phyloP scores from a whole-genome alignment of 805 yeast genomes.

The Yarrowia porcina region DNA sequence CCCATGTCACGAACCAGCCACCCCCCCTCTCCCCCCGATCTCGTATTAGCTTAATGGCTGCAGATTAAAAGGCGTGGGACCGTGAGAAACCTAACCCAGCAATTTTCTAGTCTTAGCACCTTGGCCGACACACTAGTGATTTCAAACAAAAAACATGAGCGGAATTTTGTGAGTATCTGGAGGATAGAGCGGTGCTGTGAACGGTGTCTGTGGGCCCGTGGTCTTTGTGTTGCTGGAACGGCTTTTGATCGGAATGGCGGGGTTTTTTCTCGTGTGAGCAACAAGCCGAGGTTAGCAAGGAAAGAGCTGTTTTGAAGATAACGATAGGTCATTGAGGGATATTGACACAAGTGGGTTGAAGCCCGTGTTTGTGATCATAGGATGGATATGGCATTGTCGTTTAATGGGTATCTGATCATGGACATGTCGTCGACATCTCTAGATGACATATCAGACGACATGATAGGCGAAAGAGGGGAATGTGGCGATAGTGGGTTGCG shows the following conservation, averaged over 20 bases:
- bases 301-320: too few relatives aligned
- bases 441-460: neutral
- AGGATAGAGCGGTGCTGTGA: neutral
- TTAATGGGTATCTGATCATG: neutral
- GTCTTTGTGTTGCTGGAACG: neutral
- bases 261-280: neutral
- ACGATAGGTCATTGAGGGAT: neutral
- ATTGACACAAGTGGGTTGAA: neutral
- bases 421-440: neutral
- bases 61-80: conserved; percentile 2
- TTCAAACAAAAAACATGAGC: neutral
- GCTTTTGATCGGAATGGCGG: neutral
- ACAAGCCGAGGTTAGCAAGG: neutral
- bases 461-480: neutral
- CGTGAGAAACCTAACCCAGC: conserved; percentile 15
- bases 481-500: neutral
- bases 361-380: neutral
- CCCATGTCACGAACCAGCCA: neutral
- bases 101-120: conserved; percentile 16
- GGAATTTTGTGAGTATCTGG: conserved; percentile 20
- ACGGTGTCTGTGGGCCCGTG: neutral
- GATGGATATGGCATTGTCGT: neutral
- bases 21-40: neutral
- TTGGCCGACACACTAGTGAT: conserved; percentile 9
- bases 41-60: conserved; percentile 15